A percentile compares a stretch with the other conserved stretches of the same genome.
Evolutionary conservation across 1,284 basidiomycete genomes (phyloP).

Genomic region (Serendipita sp.): DNA sequence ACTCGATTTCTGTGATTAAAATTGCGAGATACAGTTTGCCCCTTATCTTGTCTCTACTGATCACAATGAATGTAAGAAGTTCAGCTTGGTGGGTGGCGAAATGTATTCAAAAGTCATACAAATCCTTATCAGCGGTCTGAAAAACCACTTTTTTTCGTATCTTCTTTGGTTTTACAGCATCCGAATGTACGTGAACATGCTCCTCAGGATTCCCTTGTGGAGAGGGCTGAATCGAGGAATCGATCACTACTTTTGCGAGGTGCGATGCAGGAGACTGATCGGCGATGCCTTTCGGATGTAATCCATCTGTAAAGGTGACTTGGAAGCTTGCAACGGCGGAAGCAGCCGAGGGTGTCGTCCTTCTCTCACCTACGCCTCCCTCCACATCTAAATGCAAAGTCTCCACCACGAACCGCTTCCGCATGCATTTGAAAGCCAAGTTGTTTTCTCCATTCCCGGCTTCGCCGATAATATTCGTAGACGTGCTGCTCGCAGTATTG

Average conservation of each 20-base stretch:
- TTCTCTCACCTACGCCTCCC: slow-evolving; percentile 76
- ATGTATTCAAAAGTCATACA: slow-evolving; percentile 34
- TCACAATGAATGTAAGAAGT: no score
- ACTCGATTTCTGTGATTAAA: no score
- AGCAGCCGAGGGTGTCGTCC: slow-evolving; percentile 41
- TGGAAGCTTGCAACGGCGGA: slow-evolving; percentile 19
- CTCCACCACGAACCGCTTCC: slow-evolving; percentile 79
- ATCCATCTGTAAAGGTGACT: slow-evolving; percentile 13
- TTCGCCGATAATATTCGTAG: slow-evolving; percentile 31
- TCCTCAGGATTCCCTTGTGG: slow-evolving; percentile 9
- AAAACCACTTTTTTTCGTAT: slow-evolving; percentile 57
- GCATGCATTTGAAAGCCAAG: slow-evolving; percentile 83
- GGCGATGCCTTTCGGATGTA: slow-evolving; percentile 7
- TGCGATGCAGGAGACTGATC: background rate
- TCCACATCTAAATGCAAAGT: slow-evolving; percentile 88
- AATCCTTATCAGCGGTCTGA: slow-evolving; percentile 48
- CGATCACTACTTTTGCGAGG: slow-evolving; percentile 5
- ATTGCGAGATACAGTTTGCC: no score
- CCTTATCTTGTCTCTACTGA: no score
- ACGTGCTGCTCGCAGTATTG: background rate
- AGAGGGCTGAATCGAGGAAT: slow-evolving; percentile 10
- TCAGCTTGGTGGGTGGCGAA: no score
- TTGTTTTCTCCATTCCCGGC: slow-evolving; percentile 78
- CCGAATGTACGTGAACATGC: slow-evolving; percentile 3
- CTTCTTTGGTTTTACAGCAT: slow-evolving; percentile 30